Conservation (phyloP, 2,329 filamentous ascomycete genomes). For the Aspergillus felis region DNA sequence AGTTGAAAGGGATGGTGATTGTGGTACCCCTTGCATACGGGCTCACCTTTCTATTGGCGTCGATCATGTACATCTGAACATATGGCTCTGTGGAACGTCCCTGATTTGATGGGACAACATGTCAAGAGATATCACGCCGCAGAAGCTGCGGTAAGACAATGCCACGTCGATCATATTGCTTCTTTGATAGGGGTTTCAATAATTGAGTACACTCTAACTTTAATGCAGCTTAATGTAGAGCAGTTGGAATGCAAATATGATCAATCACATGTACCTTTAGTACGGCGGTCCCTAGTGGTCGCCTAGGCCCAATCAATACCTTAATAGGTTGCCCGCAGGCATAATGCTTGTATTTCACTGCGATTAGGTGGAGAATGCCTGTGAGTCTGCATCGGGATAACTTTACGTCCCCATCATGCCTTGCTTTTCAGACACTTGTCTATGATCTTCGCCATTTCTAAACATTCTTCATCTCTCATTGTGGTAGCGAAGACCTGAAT, state of each 20-base stretch:
- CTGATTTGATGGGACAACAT: background rate
- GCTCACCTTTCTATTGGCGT: background rate
- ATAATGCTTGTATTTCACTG: background rate
- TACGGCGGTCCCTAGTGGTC: no score
- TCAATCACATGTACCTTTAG: background rate
- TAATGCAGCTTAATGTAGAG: background rate
- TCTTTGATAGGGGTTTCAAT: background rate
- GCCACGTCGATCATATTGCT: background rate
- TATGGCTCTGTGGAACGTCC: background rate
- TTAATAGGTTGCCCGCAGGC: background rate
- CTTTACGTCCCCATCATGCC: background rate
- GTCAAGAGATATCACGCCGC: background rate
- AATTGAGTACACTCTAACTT: background rate
- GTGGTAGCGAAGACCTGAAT: constrained; percentile 25
- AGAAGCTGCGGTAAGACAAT: background rate
- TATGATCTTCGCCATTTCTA: constrained; percentile 23
- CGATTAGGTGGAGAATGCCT: background rate
- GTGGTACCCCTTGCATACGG: background rate
- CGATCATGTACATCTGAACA: background rate
- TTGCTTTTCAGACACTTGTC: constrained; percentile 19
- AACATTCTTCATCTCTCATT: constrained; percentile 28
- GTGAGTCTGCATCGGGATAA: background rate
- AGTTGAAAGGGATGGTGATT: background rate
- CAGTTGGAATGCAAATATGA: background rate
- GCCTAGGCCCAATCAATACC: background rate